Base-by-base conservation (phyloP, 2,329 filamentous ascomycete genomes). In the Elsinoe perseae region DNA sequence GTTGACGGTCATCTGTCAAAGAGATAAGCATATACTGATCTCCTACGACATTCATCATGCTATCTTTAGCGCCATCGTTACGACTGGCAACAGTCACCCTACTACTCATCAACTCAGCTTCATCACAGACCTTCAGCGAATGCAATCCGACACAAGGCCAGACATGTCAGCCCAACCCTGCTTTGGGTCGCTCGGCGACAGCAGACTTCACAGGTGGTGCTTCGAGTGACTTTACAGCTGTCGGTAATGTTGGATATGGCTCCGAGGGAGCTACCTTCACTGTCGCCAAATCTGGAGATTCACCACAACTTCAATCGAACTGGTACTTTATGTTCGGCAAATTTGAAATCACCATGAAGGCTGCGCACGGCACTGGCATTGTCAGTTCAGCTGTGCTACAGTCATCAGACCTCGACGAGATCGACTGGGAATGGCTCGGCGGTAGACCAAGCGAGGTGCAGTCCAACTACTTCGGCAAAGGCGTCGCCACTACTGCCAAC, bases 311-410 rank as follows among this genome's bases (percentile, higher is more conserved):
- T 59, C 80, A 80, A 61, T 95, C 90, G 59, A 82, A 93, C 65
- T 97, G 95, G 81, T 97, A 96, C 78, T 95, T 98, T 75, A 97
- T 98, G 93, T 98, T 96, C 70, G 93, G 93, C 63, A 87, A 85
- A 61, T 87, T 96, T 67, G 87, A 95, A 62, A 82, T 91, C 63
- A 85, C 82, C 28, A 80, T 96, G 76, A 91, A 92, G 73, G 84
- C 89, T 23, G 90, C 93, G 8, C 85, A 90, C 0, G 93, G 93
- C 6, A 84, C 82, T 8, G 93, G 93, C 58, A 96, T 98, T 64
- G 91, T 98, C 62, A 95, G 89, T 70, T 93, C 89, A 44, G 80
- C 93, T 10, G 89, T 98, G 7, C 76, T 98, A 61, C 85, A 95
- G 73, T 96, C 91, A 12, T 92, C 97, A 70, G 81, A 82, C 65